Conservation (phyloP, 805 yeast species). For the Starmerella roubikii region DNA sequence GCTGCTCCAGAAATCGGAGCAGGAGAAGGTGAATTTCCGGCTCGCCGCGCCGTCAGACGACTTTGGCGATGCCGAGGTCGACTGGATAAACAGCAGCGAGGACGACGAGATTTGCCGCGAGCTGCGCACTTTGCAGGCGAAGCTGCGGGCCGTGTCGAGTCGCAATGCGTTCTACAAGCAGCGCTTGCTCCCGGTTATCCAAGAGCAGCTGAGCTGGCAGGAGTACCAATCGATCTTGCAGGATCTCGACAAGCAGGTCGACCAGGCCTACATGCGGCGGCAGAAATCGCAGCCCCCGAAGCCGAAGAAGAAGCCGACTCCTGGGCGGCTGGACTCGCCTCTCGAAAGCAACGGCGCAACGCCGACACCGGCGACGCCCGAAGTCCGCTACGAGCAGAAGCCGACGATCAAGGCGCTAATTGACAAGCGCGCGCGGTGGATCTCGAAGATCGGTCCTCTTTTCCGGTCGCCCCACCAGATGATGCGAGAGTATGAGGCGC, state of each 20-base stretch:
- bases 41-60: conserved; percentile 20
- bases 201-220: conserved; percentile 87
- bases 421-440: conserved; percentile 84
- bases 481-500: conserved; percentile 58
- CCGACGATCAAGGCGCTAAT: conserved; percentile 64
- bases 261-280: conserved; percentile 79
- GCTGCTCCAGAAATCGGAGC: conserved; percentile 24
- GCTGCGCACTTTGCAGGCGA: conserved; percentile 55
- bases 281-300: conserved; percentile 51
- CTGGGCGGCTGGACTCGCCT: conserved; percentile 10
- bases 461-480: conserved; percentile 54
- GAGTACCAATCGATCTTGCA: conserved; percentile 83
- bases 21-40: conserved; percentile 21
- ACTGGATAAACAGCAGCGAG: conserved; percentile 70
- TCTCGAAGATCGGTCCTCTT: conserved; percentile 73
- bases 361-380: background rate
- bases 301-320: conserved; percentile 28
- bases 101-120: conserved; percentile 92
- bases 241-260: conserved; percentile 92
- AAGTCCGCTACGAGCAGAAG: conserved; percentile 46
- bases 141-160: conserved; percentile 45
- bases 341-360: background rate
- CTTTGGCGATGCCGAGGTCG: conserved; percentile 29
- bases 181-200: conserved; percentile 53
- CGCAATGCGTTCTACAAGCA: conserved; percentile 58